phyloP scores from a whole-genome alignment of 208 protist genomes.

The Wallacemonas sp. region DNA sequence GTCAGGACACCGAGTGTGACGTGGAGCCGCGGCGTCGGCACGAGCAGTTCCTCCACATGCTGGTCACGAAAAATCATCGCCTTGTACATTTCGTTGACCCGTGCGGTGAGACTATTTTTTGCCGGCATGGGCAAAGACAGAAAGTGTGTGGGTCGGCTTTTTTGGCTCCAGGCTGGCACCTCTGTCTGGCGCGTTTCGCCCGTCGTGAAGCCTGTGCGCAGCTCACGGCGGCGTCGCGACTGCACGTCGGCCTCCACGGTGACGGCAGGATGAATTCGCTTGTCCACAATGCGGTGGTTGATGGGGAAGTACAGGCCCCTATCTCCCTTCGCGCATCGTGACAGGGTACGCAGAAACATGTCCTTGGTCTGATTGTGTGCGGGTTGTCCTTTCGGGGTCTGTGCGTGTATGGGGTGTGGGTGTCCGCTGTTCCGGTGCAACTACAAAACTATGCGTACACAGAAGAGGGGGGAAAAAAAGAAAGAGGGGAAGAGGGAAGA shows the following conservation, averaged over 20 bases:
- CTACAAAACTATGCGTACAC: neutral
- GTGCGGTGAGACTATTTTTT: slow-evolving; percentile 45
- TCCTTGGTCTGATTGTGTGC: neutral
- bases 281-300: slow-evolving; percentile 83
- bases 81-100: slow-evolving; percentile 78
- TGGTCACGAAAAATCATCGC: slow-evolving; percentile 70
- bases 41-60: slow-evolving; percentile 56
- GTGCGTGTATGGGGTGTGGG: too few species aligned
- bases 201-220: slow-evolving; percentile 76
- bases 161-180: slow-evolving; percentile 60
- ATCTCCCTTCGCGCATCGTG: slow-evolving; percentile 41
- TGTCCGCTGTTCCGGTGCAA: too few species aligned
- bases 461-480: slow-evolving; percentile 6
- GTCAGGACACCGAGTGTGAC: slow-evolving; percentile 86
- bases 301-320: slow-evolving; percentile 89
- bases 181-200: slow-evolving; percentile 79
- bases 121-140: slow-evolving; percentile 74
- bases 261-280: slow-evolving; percentile 47
- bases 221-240: slow-evolving; percentile 73
- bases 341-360: slow-evolving; percentile 39
- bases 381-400: neutral
- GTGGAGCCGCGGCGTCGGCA: slow-evolving; percentile 70
- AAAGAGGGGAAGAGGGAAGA: neutral
- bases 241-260: slow-evolving; percentile 71
- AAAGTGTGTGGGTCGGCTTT: slow-evolving; percentile 76